Evolutionary conservation across 805 yeast genomes (phyloP), one percentile per base, ranked within the genome.

Genomic region (Candida railenensis): DNA sequence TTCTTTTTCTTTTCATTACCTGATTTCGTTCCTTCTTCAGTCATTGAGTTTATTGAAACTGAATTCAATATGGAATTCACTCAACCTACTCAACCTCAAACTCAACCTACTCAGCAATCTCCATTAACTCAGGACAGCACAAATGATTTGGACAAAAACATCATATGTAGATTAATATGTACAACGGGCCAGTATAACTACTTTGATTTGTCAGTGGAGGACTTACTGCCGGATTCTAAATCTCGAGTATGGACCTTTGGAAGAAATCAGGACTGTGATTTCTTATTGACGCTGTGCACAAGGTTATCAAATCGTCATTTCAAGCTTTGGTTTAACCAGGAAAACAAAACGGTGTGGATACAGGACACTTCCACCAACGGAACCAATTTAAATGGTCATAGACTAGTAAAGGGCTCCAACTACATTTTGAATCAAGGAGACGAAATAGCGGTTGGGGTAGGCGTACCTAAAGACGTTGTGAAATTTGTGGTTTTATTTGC

Each of bases 341-440:
- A 76, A 42, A 80, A 77, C 51, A 77, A 74, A 45, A 71, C 80
- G 11, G 50, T 80, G 40, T 78, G 84, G 84, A 72, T 83, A 47
- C 81, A 79, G 61, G 97, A 91, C 63, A 65, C 75, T 2, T 87
- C 96, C 1, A 92, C 98, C 2, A 94, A 94, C 67, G 99, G 99
- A 5, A 94, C 99, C 0, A 86, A 81, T 73, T 67, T 92, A 41
- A 94, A 92, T 68, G 83, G 84, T 28, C 76, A 76, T 34, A 74
- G 89, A 43, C 65, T 92, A 16, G 88, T 83, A 20, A 87, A 85
- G 58, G 87, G 87, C 18, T 81, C 85, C 42, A 88, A 89, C 57
- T 89, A 88, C 62, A 80, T 92, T 46, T 65, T 94, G 34, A 82
- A 84, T 38, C 96, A 89, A 60, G 98, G 98, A 3, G 99, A 94